Conservation (phyloP, 306 rosid genomes). For the Elaeagnus macrophylla region DNA sequence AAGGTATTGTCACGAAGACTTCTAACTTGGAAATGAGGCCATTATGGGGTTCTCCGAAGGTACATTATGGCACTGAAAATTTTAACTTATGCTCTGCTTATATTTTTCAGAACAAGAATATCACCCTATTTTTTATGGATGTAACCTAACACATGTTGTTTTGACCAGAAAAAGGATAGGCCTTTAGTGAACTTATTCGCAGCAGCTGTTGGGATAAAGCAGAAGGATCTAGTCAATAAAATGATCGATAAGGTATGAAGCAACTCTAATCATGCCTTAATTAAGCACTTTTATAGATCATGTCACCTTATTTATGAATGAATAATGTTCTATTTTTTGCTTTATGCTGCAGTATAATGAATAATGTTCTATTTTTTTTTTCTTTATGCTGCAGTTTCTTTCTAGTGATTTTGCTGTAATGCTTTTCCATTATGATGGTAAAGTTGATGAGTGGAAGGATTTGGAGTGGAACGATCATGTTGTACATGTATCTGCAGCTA, state of each 20-base stretch:
- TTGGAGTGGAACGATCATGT: slow-evolving; percentile 51
- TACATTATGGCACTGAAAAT: not conserved
- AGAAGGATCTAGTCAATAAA: slow-evolving; percentile 55
- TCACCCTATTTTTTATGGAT: too few species aligned
- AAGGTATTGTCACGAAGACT: slow-evolving; percentile 29
- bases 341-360: not conserved
- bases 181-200: slow-evolving; percentile 45
- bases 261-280: not conserved
- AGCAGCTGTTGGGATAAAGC: slow-evolving; percentile 68
- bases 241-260: slow-evolving; percentile 71
- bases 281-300: too few species aligned
- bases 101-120: too few species aligned
- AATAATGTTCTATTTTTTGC: not conserved
- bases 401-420: slow-evolving; percentile 55
- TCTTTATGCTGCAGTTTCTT: slow-evolving; percentile 47
- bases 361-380: slow-evolving; percentile 2
- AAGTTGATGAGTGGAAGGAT: slow-evolving; percentile 55
- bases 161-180: slow-evolving; percentile 29
- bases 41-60: slow-evolving; percentile 23
- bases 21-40: slow-evolving; percentile 34
- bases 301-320: too few species aligned
- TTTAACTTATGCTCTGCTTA: too few species aligned
- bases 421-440: slow-evolving; percentile 88
- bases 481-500: slow-evolving; percentile 52
- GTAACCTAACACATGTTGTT: slow-evolving; percentile 8